phyloP scores from a whole-genome alignment of 768 basidiomycete species.

The Solioccasus polychromus region DNA sequence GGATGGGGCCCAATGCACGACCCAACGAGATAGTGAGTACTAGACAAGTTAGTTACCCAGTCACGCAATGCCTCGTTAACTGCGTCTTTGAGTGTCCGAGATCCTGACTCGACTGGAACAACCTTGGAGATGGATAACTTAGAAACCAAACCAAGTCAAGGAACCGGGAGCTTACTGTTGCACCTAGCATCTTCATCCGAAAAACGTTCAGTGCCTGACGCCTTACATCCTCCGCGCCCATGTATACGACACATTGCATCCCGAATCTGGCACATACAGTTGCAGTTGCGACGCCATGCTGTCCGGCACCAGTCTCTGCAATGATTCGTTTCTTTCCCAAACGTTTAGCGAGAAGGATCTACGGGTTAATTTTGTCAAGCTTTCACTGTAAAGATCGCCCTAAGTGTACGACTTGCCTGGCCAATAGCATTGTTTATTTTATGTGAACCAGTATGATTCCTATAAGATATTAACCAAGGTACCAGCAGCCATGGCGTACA shows the following conservation, averaged over 20 bases:
- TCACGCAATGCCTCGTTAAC: constrained; percentile 98
- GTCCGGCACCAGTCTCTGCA: constrained; percentile 98
- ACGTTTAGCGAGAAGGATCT: constrained; percentile 92
- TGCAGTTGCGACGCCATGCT: constrained; percentile 98
- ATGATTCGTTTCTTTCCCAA: constrained; percentile 97
- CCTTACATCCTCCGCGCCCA: constrained; percentile 97
- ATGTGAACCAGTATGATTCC: constrained; percentile 98
- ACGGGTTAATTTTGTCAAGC: background rate
- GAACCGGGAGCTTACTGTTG: constrained; percentile 49
- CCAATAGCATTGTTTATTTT: constrained; percentile 99
- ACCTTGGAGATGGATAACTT: constrained; percentile 51
- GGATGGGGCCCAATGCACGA: constrained; percentile 98
- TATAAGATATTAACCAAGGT: constrained; percentile 26
- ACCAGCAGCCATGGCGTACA: constrained; percentile 22
- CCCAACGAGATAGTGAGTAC: constrained; percentile 95
- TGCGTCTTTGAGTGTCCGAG: constrained; percentile 94
- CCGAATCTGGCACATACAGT: constrained; percentile 98
- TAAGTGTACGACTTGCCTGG: constrained; percentile 50
- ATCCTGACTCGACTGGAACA: constrained; percentile 89
- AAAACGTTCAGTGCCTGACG: constrained; percentile 97
- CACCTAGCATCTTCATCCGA: constrained; percentile 96
- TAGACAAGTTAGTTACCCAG: constrained; percentile 95
- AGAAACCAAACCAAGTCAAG: background rate
- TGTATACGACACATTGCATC: constrained; percentile 92
- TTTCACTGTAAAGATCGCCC: background rate